Evolutionary conservation across 164 flowering plant genomes (phyloP), one percentile per base, ranked within the genome.

Genomic region (Euptelea pleiosperma): DNA sequence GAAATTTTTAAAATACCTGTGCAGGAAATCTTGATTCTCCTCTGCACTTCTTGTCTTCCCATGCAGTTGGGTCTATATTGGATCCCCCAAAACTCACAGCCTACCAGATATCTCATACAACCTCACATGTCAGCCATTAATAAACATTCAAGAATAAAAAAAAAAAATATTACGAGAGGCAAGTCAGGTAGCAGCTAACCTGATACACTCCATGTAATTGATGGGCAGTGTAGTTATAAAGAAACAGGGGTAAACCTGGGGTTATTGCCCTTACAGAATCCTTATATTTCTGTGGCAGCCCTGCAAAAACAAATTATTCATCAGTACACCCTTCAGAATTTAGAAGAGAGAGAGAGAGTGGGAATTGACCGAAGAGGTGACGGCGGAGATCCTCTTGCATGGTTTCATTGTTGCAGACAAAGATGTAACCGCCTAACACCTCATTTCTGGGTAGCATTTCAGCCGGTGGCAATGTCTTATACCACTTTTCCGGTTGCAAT

Each of bases 181-280:
- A 48, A 48, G 21, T 28, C 11, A 15, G n/a, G 11, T 15, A 48
- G 28, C n/a, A 34, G 33, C 58, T 39, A 55, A 55, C 58, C 58
- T 55, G 46, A 39, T 36, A 55, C 1, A 55, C 58, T 55, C 58
- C 58, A 55, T 55, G 58, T 16, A 55, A 18, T 25, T 55, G 58
- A 33, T 55, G 58, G 12, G 46, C 45, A 4, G 58, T 55, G 45
- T 39, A 55, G 14, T 55, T 55, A 37, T 55, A 55, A 25, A 55
- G 45, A 55, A 55, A 55, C 33, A 55, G 58, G 44, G 58, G 57
- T 35, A 53, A 53, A 22, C 57, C 57, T 21, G 57, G 57, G n/a
- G 57, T 53, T 53, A 53, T 53, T 55, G 58, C 58, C 45, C 58
- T 55, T 3, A 55, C 58, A 37, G 58, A 55, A 11, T 55, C 58